These are phyloP conservation scores for Apium graveolens DNA, from an alignment of 129 eudicot genomes.

Conservation along the genomic window DNA sequence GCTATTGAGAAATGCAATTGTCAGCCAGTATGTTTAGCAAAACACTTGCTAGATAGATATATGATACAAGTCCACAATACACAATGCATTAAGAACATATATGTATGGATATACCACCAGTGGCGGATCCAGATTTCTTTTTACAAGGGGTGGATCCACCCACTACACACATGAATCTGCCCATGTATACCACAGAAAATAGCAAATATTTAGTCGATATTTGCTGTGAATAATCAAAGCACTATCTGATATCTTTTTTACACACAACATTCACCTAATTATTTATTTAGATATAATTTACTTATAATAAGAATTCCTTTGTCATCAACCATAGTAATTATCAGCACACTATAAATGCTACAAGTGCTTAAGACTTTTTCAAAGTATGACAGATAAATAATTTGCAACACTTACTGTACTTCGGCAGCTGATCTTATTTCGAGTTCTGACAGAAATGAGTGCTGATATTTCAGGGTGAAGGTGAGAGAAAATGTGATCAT, in stretches of 20 bases:
- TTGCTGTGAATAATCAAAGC: too few species aligned
- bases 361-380: neutral
- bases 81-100: neutral
- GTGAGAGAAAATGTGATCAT: constrained; percentile 77
- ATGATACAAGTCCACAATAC: neutral
- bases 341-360: neutral
- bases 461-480: constrained; percentile 44
- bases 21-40: neutral
- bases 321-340: neutral
- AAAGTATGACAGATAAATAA: neutral
- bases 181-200: too few species aligned
- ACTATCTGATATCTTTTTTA: too few species aligned
- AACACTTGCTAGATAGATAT: neutral
- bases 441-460: constrained; percentile 63
- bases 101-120: neutral
- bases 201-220: too few species aligned
- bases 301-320: neutral
- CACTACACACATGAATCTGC: neutral
- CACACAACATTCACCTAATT: too few species aligned
- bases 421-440: constrained; percentile 80
- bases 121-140: neutral
- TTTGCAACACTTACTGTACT: constrained; percentile 61
- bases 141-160: neutral
- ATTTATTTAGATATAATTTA: neutral
- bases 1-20: neutral